Evolutionary conservation across 2,329 filamentous ascomycete genomes (phyloP).

Genomic region (Paecilomyces dactylethromorphus): DNA sequence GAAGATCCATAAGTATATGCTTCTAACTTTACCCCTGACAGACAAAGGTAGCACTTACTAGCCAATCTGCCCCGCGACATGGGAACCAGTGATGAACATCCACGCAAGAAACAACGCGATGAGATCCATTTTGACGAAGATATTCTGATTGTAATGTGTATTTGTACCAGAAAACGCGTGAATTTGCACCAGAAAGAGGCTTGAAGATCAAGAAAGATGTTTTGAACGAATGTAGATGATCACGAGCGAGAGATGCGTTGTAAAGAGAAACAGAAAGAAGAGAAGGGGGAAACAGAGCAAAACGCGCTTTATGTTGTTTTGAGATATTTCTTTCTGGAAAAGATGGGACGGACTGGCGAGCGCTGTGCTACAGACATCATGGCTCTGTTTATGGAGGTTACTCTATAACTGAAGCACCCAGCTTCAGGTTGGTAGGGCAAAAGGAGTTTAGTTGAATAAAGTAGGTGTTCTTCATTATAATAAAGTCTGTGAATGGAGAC

Average conservation of each 20-base stretch:
- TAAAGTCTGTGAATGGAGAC: not conserved
- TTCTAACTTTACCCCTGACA: not conserved
- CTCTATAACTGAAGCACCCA: not conserved
- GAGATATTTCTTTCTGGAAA: not conserved
- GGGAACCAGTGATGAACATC: not conserved
- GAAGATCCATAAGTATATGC: not conserved
- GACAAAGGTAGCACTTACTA: slow-evolving; percentile 5
- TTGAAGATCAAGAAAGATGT: not conserved
- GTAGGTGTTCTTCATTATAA: not conserved
- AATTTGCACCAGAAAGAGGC: not conserved
- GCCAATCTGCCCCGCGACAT: slow-evolving; percentile 4
- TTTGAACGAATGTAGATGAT: not conserved
- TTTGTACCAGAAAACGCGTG: not conserved
- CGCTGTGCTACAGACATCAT: not conserved
- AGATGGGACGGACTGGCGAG: not conserved
- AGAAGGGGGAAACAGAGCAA: not conserved
- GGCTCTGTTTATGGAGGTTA: not conserved
- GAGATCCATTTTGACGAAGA: not conserved
- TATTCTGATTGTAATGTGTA: not conserved
- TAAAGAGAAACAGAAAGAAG: not conserved
- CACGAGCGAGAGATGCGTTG: not conserved
- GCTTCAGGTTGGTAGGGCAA: not conserved
- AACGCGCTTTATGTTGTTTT: not conserved
- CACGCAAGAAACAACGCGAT: not conserved
- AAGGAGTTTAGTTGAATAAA: not conserved